Base-by-base conservation (phyloP, 768 basidiomycete species). In the Mycena vitilis region DNA sequence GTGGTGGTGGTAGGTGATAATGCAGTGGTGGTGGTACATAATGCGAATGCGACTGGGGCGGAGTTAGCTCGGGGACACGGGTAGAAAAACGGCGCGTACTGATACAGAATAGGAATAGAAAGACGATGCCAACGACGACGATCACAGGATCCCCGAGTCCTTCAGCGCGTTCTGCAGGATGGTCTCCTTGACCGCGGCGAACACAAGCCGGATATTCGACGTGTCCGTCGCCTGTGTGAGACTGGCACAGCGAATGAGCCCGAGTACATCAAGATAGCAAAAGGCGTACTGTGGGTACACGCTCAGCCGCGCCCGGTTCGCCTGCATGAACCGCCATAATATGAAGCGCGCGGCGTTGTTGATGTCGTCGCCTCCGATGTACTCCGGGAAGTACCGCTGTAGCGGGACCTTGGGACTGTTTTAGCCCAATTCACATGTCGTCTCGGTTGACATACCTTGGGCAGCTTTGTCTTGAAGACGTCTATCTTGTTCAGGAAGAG, bases 401-500 rank as follows among this genome's bases (percentile, higher is more conserved):
- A 87, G 74, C 1, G 84, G 84, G 18, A 83, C 84, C 65, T 68
- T n/a, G 13, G 15, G 25, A 47, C 11, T 30, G 12, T 6, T 11
- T 42, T 23, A 58, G 48, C 8, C 2, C 9, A 36, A 12, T 6
- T 15, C 13, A 5, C 36, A 11, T 58, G 62, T 37, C 8, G 57
- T 55, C 30, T 53, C 42, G 30, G n/a, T 25, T 25, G 40, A 66
- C 70, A 20, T 47, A 82, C 84, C 78, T 84, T 86, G 7, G 91
- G 91, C 20, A 97, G 85, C 79, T 98, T 98, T 75, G 90, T 90
- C 59, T 93, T 91, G 82, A 98, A 96, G 52, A 96, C 83, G 78
- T 98, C 96, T 73, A 96, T 96, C 85, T 97, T 96, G 82, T 95
- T 96, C 69, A 95, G 80, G 86, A 96, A 95, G 59, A 96, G 81